These are phyloP conservation scores for Zea mays DNA, from an alignment of 176 grass and related monocot species.

Conservation along the genomic window DNA sequence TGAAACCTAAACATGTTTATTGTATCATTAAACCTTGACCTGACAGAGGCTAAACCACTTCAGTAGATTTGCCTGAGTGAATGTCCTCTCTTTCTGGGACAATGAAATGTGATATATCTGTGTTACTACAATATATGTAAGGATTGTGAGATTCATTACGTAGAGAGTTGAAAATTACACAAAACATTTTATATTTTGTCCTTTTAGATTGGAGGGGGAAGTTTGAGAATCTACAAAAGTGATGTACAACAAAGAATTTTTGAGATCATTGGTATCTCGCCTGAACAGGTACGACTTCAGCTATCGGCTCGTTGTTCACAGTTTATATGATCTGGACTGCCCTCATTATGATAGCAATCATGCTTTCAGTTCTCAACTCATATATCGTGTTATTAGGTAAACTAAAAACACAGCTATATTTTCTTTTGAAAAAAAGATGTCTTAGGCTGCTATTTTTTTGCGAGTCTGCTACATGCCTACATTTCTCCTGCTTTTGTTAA, in stretches of 20 bases:
- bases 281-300: slow-evolving; percentile 55
- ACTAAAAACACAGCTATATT: not conserved
- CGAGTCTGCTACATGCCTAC: not conserved
- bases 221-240: slow-evolving; percentile 91
- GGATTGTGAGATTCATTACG: not conserved
- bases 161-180: not conserved
- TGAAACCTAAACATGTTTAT: not conserved
- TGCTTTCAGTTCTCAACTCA: not conserved
- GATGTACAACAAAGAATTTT: slow-evolving; percentile 92
- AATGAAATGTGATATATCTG: not conserved
- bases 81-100: not conserved
- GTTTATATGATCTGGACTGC: not conserved
- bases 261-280: slow-evolving; percentile 80
- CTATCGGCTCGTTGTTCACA: not conserved
- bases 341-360: not conserved
- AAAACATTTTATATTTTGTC: slow-evolving; percentile 7
- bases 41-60: not conserved
- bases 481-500: slow-evolving; percentile 16
- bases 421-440: not conserved
- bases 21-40: not conserved
- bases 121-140: not conserved
- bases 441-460: not conserved
- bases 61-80: not conserved
- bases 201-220: slow-evolving; percentile 85
- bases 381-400: not conserved